Base-by-base conservation (phyloP, 139 green algal genomes). In the Nannochloris sp. region DNA sequence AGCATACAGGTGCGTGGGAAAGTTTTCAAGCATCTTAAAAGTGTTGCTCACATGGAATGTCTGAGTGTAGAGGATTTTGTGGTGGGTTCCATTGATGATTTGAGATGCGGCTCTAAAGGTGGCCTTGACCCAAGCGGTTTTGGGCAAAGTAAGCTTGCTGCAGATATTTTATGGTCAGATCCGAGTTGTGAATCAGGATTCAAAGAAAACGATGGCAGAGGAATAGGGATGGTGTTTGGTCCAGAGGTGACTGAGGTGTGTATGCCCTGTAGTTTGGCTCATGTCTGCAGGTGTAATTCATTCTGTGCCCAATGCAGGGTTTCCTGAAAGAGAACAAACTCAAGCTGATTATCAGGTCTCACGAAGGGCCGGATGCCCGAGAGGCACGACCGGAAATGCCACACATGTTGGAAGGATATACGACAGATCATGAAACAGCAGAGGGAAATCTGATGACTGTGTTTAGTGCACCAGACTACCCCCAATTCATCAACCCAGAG, bases 121-220 rank as follows among this genome's bases (percentile, higher is more conserved):
- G 85, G 88, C 9, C 50, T 83, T 40, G 90, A 96, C 72, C 90
- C 89, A 0, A 76, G 82, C 55, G 88, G 79, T 31, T 36, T 68
- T 49, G 82, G 83, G 60, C 29, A 53, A 17, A 77, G 72, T 2
- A 43, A 60, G 5, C 51, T 95, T 5, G 85, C 90, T 3, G 67
- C 81, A 2, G 91, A 98, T 63, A 84, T 98, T 49, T 73, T 98
- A 62, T 98, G 93, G 93, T 91, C 77, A 2, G 93, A 98, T 68
- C 92, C 72, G 12, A 20, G 63, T n/a, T 51, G 55, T 13, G 30
- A 45, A 12, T 69, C 76, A 6, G 90, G 89, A 6, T 68, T 98
- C 20, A 12, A 53, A 9, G 14, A 62, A 9, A 98, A 98, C 69
- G 59, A 82, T 2, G 55, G 67, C 28, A 79, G 93, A 2, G 92